A percentile compares a stretch with the other conserved stretches of the same genome.
These are phyloP conservation scores for Oryza rufipogon DNA, from an alignment of 176 grass and related monocot genomes.

Conservation along the genomic window DNA sequence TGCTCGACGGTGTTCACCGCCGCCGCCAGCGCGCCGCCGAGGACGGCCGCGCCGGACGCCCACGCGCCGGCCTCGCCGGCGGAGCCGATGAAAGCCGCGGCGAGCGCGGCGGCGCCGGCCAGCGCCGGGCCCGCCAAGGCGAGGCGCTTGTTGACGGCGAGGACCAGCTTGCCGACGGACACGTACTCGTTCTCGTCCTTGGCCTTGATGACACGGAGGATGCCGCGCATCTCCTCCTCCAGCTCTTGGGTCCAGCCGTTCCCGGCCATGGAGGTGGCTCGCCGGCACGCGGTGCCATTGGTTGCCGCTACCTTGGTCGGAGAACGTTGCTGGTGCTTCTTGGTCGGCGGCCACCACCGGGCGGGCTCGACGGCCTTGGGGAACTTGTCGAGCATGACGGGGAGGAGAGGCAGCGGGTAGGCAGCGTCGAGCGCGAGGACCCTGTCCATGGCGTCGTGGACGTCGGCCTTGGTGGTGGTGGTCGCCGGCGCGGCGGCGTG, in stretches of 20 bases:
- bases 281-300: neutral
- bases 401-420: constrained; percentile 55
- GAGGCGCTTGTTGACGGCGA: constrained; percentile 35
- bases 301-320: neutral
- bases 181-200: constrained; percentile 57
- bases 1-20: constrained; percentile 54
- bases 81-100: constrained; percentile 38
- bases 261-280: neutral
- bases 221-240: constrained; percentile 58
- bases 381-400: constrained; percentile 64
- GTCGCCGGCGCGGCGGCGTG: neutral
- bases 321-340: no score
- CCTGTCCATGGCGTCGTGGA: constrained; percentile 18
- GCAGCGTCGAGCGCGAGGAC: constrained; percentile 57
- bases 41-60: neutral
- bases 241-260: constrained; percentile 64
- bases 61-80: neutral
- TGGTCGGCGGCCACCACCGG: constrained; percentile 67
- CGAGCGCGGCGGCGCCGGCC: constrained; percentile 36
- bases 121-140: constrained; percentile 44
- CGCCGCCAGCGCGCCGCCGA: constrained; percentile 47
- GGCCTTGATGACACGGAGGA: constrained; percentile 44
- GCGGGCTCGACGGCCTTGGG: constrained; percentile 49
- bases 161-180: neutral
- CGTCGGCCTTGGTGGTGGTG: neutral